Evolutionary conservation across 495 filamentous ascomycete species (phyloP).

Genomic region (Jackrogersella multiformis): DNA sequence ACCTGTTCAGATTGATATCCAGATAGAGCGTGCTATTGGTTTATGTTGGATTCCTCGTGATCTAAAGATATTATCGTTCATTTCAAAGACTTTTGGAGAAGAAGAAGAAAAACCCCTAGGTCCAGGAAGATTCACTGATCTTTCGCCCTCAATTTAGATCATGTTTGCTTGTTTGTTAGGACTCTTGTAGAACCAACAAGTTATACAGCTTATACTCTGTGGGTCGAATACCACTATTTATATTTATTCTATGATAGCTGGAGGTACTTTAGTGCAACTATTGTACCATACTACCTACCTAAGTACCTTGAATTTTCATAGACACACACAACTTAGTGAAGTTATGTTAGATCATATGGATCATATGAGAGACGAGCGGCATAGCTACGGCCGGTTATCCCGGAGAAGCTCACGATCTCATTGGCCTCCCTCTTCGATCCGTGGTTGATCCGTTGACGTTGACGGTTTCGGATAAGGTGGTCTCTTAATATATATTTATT

Average conservation of each 20-base stretch:
- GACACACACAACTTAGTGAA: no score
- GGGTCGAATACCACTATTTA: not conserved
- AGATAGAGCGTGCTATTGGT: not conserved
- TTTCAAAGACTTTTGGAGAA: not conserved
- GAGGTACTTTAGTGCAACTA: no score
- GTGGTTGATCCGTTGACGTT: no score
- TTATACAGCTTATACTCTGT: not conserved
- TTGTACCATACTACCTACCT: not conserved
- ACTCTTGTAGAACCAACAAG: not conserved
- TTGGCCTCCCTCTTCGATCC: not conserved
- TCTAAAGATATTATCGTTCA: not conserved
- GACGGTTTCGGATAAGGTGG: not conserved
- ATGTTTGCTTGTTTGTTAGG: not conserved
- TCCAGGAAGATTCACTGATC: not conserved
- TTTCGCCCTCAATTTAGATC: not conserved
- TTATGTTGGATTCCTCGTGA: not conserved
- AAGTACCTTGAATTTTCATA: no score
- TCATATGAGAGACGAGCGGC: not conserved
- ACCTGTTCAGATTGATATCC: not conserved
- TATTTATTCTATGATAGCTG: no score
- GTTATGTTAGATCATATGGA: no score
- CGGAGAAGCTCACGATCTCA: not conserved
- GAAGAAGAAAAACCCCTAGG: not conserved
- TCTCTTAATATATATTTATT: not conserved
- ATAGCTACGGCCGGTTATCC: not conserved